Base-by-base conservation (phyloP, 108 stramenopile species). In the Epipyxis sp. region DNA sequence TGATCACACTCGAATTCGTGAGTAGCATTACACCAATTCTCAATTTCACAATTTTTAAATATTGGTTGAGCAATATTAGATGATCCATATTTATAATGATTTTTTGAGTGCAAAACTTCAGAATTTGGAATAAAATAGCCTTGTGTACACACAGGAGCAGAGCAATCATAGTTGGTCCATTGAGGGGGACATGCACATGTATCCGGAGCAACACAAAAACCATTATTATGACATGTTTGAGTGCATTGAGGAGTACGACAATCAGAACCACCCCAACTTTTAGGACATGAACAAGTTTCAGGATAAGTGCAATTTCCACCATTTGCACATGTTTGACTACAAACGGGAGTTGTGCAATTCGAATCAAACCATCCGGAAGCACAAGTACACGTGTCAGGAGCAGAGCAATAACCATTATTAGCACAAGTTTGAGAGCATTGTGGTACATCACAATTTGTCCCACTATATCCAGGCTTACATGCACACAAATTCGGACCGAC, bases 321-420 rank as follows among this genome's bases (percentile, higher is more conserved):
- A 79, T 94, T 93, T 30, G 91, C 92, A 80, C 93, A 94, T n/a
- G 93, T 94, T 59, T 90, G 87, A 27, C 79, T 76, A 79, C 93
- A 94, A 1, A 94, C 91, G 1, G 93, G 93, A 27, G 90, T 92
- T 16, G 91, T 92, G 84, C 93, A 94, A 83, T 92, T 91, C 1
- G 90, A 50, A 76, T 92, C 93, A 76, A 92, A 92, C 93, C 93
- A 94, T 3, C 93, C 93, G 6, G 40, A 45, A 13, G 69, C 39
- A 72, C 93, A 94, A 0, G 69, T 44, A 80, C 93, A 94, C 0
- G 91, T 90, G 80, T 94, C 93, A 0, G 93, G 93, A 20, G 91
- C 91, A 10, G 80, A 77, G 72, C 93, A 94, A 20, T 50, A 40
- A 0, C 92, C 92, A 44, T 89, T 89, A 81, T 94, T 86, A 39